Evolutionary conservation across 148 eudicot species (phyloP).

Genomic region (Vaccinium corymbosum): DNA sequence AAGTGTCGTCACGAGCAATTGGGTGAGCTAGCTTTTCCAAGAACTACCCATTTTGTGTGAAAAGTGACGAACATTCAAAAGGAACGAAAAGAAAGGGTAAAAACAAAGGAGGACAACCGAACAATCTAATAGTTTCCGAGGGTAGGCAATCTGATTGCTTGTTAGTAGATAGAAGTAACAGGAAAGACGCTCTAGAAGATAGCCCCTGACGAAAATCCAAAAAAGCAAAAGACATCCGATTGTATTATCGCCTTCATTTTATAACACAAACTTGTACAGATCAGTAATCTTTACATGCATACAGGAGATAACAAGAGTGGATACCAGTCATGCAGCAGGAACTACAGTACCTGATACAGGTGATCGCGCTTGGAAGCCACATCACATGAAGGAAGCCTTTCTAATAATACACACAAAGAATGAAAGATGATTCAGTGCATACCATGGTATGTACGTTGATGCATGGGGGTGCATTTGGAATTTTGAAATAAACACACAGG

Average conservation of each 20-base stretch:
- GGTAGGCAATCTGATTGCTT: no score
- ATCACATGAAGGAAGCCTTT: conserved; percentile 61
- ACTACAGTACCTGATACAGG: conserved; percentile 64
- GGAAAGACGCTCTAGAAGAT: not conserved
- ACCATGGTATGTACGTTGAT: not conserved
- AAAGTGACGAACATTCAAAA: not conserved
- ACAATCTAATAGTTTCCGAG: not conserved
- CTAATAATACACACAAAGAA: conserved; percentile 28
- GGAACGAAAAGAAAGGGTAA: not conserved
- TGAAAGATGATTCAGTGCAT: not conserved
- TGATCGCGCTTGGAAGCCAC: conserved; percentile 86
- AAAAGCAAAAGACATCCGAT: not conserved
- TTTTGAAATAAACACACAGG: not conserved
- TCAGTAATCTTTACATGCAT: not conserved
- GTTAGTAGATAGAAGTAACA: no score
- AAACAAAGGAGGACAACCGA: not conserved
- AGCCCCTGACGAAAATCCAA: not conserved
- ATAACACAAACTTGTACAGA: not conserved
- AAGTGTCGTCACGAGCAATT: not conserved
- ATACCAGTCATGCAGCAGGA: conserved; percentile 16
- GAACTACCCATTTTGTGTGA: not conserved
- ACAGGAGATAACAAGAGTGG: not conserved
- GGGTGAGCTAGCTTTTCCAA: not conserved
- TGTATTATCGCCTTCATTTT: not conserved
- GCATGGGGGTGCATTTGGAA: not conserved